Percentiles rank a stretch among this genome's conserved stretches.
Evolutionary conservation across 1,139 yeast genomes (phyloP).

Genomic region (Suhomyces yuchorum): DNA sequence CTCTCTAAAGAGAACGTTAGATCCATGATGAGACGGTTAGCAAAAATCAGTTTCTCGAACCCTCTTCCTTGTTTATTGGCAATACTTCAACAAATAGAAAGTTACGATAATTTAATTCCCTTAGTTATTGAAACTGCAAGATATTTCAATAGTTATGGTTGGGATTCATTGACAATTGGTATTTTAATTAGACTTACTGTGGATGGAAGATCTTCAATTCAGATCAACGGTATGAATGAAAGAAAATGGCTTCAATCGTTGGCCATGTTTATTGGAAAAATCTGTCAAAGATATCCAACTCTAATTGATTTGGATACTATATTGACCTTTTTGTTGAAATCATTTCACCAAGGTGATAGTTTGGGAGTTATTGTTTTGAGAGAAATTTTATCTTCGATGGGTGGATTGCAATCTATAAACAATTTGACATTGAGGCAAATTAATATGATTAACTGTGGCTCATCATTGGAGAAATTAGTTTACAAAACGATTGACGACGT

Average conservation of each 20-base stretch:
- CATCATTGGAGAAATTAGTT: constrained; percentile 56
- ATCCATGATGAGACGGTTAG: constrained; percentile 74
- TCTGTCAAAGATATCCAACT: constrained; percentile 54
- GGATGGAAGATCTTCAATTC: constrained; percentile 66
- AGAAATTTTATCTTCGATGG: constrained; percentile 73
- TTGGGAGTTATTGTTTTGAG: constrained; percentile 69
- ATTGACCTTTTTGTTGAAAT: constrained; percentile 61
- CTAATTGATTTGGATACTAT: constrained; percentile 58
- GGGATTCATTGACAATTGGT: constrained; percentile 83
- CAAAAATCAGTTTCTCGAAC: constrained; percentile 75
- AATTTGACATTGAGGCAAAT: constrained; percentile 70
- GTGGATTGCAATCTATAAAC: constrained; percentile 73
- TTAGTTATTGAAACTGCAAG: constrained; percentile 80
- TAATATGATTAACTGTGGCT: constrained; percentile 67
- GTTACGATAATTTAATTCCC: constrained; percentile 83
- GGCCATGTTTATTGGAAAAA: constrained; percentile 65
- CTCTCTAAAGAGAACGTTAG: constrained; percentile 83
- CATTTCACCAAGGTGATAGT: constrained; percentile 62
- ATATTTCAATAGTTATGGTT: constrained; percentile 75
- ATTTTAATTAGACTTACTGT: constrained; percentile 69
- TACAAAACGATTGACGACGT: constrained; percentile 64
- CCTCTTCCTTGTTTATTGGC: constrained; percentile 78
- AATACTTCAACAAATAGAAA: constrained; percentile 75
- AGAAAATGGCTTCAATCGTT: constrained; percentile 84
- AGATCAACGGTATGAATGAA: constrained; percentile 79